Evolutionary conservation across 306 rosid species (phyloP), one percentile per base, ranked within the genome.

Genomic region (Acacia confusa): DNA sequence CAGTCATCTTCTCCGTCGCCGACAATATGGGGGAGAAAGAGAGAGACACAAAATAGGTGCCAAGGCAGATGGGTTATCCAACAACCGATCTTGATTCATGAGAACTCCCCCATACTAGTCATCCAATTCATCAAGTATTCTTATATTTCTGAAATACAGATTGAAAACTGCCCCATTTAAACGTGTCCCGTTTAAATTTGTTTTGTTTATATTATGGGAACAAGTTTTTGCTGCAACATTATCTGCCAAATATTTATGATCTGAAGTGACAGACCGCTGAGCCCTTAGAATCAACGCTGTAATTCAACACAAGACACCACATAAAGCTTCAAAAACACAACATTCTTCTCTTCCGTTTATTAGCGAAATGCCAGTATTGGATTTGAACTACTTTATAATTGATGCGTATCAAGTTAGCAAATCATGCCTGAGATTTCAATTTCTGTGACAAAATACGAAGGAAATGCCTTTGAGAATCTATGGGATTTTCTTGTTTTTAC

Each of bases 61-160:
- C 79, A 95, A 95, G 44, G 85, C 84, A 38, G 74, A 84, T 12
- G 91, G 85, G 32, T 87, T 81, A 7, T 80, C 40, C 70, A 98
- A 96, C 52, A 95, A 81, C 68, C 85, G 69, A n/a, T 86, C 88
- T 20, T 94, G 88, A 87, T 92, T 86, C 83, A 95, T 81, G 7
- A 95, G 79, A 77, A 95, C 87, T 55, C 99, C 98, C 2, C 92
- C 99, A 83, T 95, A 95, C 82, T 89, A 90, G 75, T 95, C 99
- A 84, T 92, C 97, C 78, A 88, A 82, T 12, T 96, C 93, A 69
- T 87, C 90, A 75, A 95, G 95, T 24, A 88, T 58, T 77, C 88
- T 83, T 66, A 67, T 63, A 70, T 92, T 92, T 79, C 84, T 85
- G 6, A 84, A 79, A 84, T 70, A 83, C 75, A 90, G 77, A 22